Evolutionary conservation across 2,329 filamentous ascomycete genomes (phyloP).

Genomic region (Septoria petroselini): DNA sequence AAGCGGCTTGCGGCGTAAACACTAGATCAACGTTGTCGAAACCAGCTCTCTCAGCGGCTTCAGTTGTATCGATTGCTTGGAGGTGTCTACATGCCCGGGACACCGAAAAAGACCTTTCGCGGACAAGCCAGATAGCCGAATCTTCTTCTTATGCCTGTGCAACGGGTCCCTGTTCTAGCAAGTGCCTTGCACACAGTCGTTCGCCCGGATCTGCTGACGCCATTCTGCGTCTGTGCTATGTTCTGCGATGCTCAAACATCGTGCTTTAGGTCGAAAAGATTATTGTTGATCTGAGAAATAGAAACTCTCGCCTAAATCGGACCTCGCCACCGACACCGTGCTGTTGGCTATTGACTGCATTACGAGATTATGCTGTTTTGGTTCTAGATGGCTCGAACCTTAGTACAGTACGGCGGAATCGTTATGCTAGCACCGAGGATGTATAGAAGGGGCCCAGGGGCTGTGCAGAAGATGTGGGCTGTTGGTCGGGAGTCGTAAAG

Average conservation of each 20-base stretch:
- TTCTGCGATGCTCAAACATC: too few species aligned
- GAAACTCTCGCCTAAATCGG: conserved; percentile 41
- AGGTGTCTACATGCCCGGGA: conserved; percentile 16
- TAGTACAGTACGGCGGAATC: conserved; percentile 64
- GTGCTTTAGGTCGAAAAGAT: too few species aligned
- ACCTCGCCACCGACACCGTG: conserved; percentile 53
- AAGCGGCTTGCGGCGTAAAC: conserved; percentile 19
- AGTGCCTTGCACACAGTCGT: too few species aligned
- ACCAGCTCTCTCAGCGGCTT: conserved; percentile 15
- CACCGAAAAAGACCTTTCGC: conserved; percentile 5
- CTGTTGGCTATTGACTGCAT: conserved; percentile 62
- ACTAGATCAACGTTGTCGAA: conserved; percentile 15
- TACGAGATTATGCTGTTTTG: conserved; percentile 73
- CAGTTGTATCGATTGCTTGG: conserved; percentile 8
- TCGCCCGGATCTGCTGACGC: too few species aligned
- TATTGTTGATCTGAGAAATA: too few species aligned
- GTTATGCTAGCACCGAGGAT: conserved; percentile 54
- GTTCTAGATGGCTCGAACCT: conserved; percentile 62
- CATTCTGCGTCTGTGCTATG: too few species aligned
- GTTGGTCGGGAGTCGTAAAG: conserved; percentile 38
- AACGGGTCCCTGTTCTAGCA: too few species aligned
- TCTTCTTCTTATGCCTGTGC: too few species aligned
- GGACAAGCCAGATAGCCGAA: too few species aligned
- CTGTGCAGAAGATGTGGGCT: conserved; percentile 58
- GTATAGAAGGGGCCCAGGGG: conserved; percentile 63